These are phyloP conservation scores for Aspergillus ochraceus DNA, from an alignment of 2,329 filamentous ascomycete species.

Conservation along the genomic window DNA sequence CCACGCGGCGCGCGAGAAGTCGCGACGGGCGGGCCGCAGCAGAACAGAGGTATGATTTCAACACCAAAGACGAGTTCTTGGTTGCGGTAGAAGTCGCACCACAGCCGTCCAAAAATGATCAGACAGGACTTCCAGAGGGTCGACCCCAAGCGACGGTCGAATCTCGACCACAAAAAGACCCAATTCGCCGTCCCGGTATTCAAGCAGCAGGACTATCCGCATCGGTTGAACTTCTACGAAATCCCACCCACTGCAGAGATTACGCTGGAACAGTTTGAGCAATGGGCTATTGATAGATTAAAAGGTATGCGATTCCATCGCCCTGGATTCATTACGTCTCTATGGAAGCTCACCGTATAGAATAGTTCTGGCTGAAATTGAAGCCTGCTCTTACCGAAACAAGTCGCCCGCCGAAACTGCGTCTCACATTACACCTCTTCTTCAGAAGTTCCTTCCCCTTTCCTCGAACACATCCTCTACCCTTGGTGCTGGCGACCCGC, in stretches of 20 bases:
- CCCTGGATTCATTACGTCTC: neutral
- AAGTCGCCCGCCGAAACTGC: conserved; percentile 78
- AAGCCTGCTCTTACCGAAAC: conserved; percentile 95
- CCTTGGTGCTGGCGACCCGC: conserved; percentile 49
- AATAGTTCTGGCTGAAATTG: conserved; percentile 55
- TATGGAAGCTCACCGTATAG: conserved; percentile 1
- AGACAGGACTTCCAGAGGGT: conserved; percentile 45
- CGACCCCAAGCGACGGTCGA: conserved; percentile 71
- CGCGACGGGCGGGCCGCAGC: conserved; percentile 13
- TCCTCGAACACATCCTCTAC: conserved; percentile 69
- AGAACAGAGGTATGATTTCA: neutral
- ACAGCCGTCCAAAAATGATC: conserved; percentile 37
- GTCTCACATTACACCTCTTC: conserved; percentile 77
- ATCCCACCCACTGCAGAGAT: conserved; percentile 89
- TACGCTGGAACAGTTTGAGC: conserved; percentile 94
- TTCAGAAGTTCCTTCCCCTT: conserved; percentile 84
- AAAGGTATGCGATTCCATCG: conserved; percentile 57
- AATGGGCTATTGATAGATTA: conserved; percentile 94
- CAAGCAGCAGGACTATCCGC: conserved; percentile 75
- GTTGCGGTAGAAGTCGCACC: neutral
- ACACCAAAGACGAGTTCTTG: neutral
- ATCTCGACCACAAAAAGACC: conserved; percentile 77
- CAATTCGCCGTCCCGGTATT: conserved; percentile 79
- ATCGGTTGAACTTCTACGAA: conserved; percentile 89
- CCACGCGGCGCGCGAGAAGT: conserved; percentile 23